Percentiles rank a stretch among this genome's conserved stretches.
phyloP scores from a whole-genome alignment of 2,329 filamentous ascomycete species.

The Penicillium palitans region DNA sequence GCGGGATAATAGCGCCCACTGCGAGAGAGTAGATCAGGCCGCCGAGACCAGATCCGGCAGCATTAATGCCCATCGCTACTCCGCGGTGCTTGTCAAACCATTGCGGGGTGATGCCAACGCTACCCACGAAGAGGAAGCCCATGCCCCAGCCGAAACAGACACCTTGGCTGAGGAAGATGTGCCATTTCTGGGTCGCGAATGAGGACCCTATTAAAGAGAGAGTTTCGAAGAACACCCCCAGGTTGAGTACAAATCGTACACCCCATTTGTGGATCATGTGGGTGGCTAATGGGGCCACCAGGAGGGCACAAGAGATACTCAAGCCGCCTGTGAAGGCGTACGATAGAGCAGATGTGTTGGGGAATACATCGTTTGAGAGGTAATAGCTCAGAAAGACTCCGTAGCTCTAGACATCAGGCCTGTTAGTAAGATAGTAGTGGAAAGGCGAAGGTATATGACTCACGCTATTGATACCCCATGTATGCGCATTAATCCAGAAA shows the following conservation, averaged over 20 bases:
- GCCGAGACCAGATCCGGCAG: conserved; percentile 60
- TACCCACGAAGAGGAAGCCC: conserved; percentile 62
- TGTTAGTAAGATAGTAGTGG: background rate
- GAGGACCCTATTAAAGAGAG: conserved; percentile 57
- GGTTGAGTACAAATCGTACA: conserved; percentile 55
- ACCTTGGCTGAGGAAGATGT: conserved; percentile 61
- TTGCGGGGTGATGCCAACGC: conserved; percentile 58
- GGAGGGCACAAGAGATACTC: conserved; percentile 58
- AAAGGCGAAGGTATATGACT: conserved; percentile 21
- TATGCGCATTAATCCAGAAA: conserved; percentile 66
- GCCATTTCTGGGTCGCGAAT: conserved; percentile 59
- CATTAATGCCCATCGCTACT: conserved; percentile 61
- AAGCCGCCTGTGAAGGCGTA: conserved; percentile 64
- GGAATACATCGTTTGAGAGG: conserved; percentile 56
- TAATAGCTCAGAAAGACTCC: conserved; percentile 64
- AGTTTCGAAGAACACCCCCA: conserved; percentile 58
- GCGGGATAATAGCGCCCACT: conserved; percentile 58
- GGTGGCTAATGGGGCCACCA: conserved; percentile 59
- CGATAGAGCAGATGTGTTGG: conserved; percentile 54
- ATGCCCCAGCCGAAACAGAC: conserved; percentile 64
- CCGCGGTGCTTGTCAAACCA: conserved; percentile 62
- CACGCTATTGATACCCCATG: conserved; percentile 72
- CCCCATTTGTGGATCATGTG: conserved; percentile 54
- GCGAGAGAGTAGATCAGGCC: conserved; percentile 61
- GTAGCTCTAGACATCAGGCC: conserved; percentile 37